Evolutionary conservation across 202 grass and related monocot genomes (phyloP).

Genomic region (Zizania palustris): DNA sequence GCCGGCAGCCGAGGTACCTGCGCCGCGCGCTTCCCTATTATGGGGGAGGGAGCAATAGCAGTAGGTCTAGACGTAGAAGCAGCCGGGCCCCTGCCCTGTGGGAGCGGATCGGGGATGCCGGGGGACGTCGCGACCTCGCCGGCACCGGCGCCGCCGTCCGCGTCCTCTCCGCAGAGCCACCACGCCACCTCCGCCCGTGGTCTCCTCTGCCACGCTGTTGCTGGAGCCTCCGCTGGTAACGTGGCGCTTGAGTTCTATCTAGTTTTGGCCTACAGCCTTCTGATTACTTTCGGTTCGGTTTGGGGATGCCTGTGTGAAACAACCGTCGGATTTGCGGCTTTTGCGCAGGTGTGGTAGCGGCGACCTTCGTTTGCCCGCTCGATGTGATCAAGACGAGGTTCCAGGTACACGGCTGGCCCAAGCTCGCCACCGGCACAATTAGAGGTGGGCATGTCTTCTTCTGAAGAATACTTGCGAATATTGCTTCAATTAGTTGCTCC

Average conservation of each 20-base stretch:
- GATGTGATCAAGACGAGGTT: constrained; percentile 99
- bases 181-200: constrained; percentile 42
- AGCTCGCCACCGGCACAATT: constrained; percentile 41
- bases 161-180: constrained; percentile 36
- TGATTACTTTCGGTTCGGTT: background rate
- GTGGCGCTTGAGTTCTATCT: background rate
- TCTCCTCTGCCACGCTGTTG: constrained; percentile 60
- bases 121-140: constrained; percentile 53
- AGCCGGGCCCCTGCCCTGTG: background rate
- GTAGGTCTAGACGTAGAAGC: background rate
- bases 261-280: background rate
- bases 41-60: constrained; percentile 41
- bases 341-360: constrained; percentile 73
- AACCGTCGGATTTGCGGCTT: constrained; percentile 29
- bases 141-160: constrained; percentile 26
- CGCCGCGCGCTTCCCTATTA: background rate
- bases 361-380: constrained; percentile 92
- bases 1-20: constrained; percentile 20
- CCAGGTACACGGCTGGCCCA: constrained; percentile 83
- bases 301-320: background rate
- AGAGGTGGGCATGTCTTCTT: constrained; percentile 49
- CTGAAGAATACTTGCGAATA: background rate
- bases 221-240: constrained; percentile 86
- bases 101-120: constrained; percentile 52
- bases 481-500: background rate